Percentiles rank a stretch among this genome's conserved stretches.
Evolutionary conservation across 805 yeast species (phyloP).

Genomic region (Brettanomyces naardenensis): DNA sequence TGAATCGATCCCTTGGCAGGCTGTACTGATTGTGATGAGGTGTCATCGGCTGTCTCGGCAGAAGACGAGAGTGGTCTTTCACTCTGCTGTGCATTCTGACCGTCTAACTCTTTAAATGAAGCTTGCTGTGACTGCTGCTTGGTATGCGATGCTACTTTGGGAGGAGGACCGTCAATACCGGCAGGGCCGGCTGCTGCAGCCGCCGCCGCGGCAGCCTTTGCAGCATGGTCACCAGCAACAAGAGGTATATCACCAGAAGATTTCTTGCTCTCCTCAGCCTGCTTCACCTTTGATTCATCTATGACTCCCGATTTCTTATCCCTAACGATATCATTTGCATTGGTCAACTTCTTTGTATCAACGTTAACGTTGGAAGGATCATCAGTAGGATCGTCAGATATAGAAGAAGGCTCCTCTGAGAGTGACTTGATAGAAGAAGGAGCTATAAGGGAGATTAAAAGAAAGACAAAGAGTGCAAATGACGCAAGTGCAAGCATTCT

Average conservation of each 20-base stretch:
- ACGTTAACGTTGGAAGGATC: background rate
- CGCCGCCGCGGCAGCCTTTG: slow-evolving; percentile 4
- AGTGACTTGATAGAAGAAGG: slow-evolving; percentile 6
- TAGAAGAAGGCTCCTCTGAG: background rate
- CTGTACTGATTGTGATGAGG: background rate
- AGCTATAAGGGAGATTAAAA: slow-evolving; percentile 25
- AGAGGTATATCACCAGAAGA: slow-evolving; percentile 7
- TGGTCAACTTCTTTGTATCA: slow-evolving; percentile 14
- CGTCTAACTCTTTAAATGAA: too few relatives aligned
- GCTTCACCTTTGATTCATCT: slow-evolving; percentile 34
- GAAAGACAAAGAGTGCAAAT: slow-evolving; percentile 28
- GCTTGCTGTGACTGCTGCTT: too few relatives aligned
- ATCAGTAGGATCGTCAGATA: background rate
- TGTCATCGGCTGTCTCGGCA: background rate
- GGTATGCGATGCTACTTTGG: background rate
- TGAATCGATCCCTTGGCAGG: background rate
- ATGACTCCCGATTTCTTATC: slow-evolving; percentile 27
- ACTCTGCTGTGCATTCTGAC: background rate
- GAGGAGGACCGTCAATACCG: too few relatives aligned
- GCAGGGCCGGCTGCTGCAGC: background rate
- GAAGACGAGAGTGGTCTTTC: background rate
- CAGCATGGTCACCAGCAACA: slow-evolving; percentile 10
- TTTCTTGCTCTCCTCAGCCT: slow-evolving; percentile 24
- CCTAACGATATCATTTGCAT: slow-evolving; percentile 22
- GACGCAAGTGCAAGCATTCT: slow-evolving; percentile 36